Evolutionary conservation across 2,329 filamentous ascomycete genomes (phyloP).

Genomic region (Colletotrichum sp.): DNA sequence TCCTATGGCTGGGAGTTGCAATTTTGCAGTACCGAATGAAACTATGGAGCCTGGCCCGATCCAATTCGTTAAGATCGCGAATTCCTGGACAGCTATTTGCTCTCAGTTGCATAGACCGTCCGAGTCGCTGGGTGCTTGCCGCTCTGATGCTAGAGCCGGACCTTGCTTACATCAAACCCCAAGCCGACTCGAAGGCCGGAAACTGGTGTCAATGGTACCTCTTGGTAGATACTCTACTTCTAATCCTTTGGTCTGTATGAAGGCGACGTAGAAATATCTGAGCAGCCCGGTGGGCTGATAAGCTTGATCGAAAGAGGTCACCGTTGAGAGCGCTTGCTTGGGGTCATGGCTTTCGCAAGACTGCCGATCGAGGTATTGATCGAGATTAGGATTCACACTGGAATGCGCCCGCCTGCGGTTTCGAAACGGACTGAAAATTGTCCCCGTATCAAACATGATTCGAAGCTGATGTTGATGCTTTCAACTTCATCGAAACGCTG

Average conservation of each 20-base stretch:
- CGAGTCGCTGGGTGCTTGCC: neutral
- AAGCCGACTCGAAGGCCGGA: neutral
- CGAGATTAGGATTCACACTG: neutral
- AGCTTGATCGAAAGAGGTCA: neutral
- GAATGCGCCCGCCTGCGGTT: neutral
- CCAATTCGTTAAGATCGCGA: neutral
- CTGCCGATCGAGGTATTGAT: neutral
- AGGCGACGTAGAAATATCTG: neutral
- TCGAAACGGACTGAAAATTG: neutral
- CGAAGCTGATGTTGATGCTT: neutral
- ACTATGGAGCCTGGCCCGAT: neutral
- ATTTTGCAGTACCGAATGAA: neutral
- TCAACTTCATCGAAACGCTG: neutral
- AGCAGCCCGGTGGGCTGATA: neutral
- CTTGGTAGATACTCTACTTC: neutral
- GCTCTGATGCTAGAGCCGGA: neutral
- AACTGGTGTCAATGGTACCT: neutral
- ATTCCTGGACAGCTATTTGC: neutral
- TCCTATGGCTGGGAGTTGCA: neutral
- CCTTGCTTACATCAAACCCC: neutral
- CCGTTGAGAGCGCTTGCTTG: neutral
- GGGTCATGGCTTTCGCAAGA: neutral
- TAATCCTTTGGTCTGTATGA: neutral
- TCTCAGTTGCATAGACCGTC: neutral
- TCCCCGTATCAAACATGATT: too few relatives aligned